Base-by-base conservation (phyloP, 1,284 basidiomycete genomes). In the Moniliella sp. region DNA sequence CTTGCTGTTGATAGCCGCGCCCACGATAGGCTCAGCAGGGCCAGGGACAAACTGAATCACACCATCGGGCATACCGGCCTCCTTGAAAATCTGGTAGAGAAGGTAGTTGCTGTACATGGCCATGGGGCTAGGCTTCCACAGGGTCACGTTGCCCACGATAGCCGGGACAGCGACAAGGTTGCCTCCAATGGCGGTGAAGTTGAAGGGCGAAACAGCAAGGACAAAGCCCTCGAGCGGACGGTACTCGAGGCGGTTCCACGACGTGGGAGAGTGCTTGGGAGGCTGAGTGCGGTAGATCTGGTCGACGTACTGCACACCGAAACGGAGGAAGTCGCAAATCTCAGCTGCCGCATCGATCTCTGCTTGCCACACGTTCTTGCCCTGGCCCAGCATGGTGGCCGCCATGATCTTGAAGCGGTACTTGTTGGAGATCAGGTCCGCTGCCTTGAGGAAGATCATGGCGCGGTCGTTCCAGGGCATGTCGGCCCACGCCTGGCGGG, bases 301-400 rank as follows among this genome's bases (percentile, higher is more conserved):
- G 64, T 94, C 82, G 25, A 93, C 83, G 59, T 77, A 94, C 64
- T 91, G 86, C 54, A 88, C 84, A 27, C 82, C 80, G 56, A 97
- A 97, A 42, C 91, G 72, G 64, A 93, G 73, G 69, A 97, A 97
- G 64, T 97, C 88, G 35, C 69, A 42, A 37, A 81, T 78, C 74
- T 94, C 88, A 11, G 91, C 88, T 16, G 84, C 88, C 32, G 91
- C 81, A 63, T 97, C 88, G 21, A 97, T 97, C 69, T 97, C 88
- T 14, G 91, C 91, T 66, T 97, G 88, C 88, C 88, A 97, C 9
- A 73, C 76, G 61, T 94, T 97, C 73, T 97, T 97, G 33, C 88
- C 88, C 66, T 97, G 88, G 9, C 88, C 88, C 28, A 97, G 69
- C 67, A 97, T 93, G 29, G 88, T 94, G 18, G 88, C 84, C 17